Percentiles rank a stretch among this genome's conserved stretches.
Conservation (phyloP, 495 filamentous ascomycete genomes). For the Annulohypoxylon stygium region DNA sequence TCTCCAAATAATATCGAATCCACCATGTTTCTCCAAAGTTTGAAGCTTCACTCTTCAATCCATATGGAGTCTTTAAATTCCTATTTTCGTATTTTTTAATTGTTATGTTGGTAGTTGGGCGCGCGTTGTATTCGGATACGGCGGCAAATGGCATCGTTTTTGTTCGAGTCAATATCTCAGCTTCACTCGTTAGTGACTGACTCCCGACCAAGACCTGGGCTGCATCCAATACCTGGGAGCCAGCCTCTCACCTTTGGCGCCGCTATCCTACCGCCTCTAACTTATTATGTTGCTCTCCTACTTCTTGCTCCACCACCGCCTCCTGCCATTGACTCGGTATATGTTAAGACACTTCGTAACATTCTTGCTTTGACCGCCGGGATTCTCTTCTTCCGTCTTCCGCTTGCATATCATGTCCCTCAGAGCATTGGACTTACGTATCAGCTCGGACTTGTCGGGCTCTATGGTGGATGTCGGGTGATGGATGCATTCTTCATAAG, state of each 20-base stretch:
- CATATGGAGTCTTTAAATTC: background rate
- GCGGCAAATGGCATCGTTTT: conserved; percentile 4
- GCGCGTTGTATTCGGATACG: background rate
- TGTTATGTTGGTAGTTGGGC: background rate
- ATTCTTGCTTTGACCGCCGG: conserved; percentile 34
- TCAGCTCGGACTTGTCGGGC: conserved; percentile 39
- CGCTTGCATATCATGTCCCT: conserved; percentile 38
- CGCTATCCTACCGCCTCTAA: conserved; percentile 31
- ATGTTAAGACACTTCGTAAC: conserved; percentile 28
- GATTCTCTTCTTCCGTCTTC: conserved; percentile 37
- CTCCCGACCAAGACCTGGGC: conserved; percentile 29
- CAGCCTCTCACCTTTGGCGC: conserved; percentile 34
- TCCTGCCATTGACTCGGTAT: conserved; percentile 22
- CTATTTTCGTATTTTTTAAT: background rate
- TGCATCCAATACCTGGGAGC: conserved; percentile 39
- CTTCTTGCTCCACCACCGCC: conserved; percentile 41
- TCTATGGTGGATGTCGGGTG: conserved; percentile 40
- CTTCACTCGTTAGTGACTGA: conserved; percentile 13
- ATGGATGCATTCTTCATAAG: conserved; percentile 43
- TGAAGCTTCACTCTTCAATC: background rate
- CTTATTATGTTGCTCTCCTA: conserved; percentile 35
- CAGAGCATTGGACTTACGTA: conserved; percentile 44
- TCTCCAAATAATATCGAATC: conserved; percentile 5
- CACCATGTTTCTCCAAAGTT: background rate
- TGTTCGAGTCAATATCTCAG: conserved; percentile 11